A percentile compares a stretch with the other conserved stretches of the same genome.
Conservation (phyloP, 805 yeast genomes). For the Hanseniaspora guilliermondii region DNA sequence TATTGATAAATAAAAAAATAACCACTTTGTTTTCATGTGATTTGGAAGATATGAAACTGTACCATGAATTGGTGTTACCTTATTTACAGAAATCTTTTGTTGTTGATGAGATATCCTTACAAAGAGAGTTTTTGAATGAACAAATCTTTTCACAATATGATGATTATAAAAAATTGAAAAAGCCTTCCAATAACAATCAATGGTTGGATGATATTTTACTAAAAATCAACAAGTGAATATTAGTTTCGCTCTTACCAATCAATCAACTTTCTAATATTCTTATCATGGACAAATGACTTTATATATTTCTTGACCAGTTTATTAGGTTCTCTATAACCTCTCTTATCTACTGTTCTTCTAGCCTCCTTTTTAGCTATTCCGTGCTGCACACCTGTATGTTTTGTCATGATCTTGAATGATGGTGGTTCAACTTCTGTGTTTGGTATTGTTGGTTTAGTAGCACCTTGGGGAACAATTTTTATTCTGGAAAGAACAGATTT, state of each 20-base stretch:
- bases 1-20: not conserved
- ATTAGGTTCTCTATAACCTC: slow-evolving; percentile 12
- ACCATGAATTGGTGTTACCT: not conserved
- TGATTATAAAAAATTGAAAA: not conserved
- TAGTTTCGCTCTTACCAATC: not conserved
- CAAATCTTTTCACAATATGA: not conserved
- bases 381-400: slow-evolving; percentile 9
- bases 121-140: not conserved
- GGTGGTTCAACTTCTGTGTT: slow-evolving; percentile 10
- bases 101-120: not conserved
- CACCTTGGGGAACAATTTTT: slow-evolving; percentile 5
- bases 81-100: not conserved
- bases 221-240: not conserved
- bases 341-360: slow-evolving; percentile 6
- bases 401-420: slow-evolving; percentile 5
- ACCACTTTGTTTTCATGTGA: slow-evolving; percentile 2
- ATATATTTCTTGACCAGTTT: slow-evolving; percentile 3
- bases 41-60: not conserved
- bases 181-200: not conserved
- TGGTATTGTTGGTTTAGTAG: slow-evolving; percentile 1
- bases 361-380: slow-evolving; percentile 8
- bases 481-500: slow-evolving; percentile 2
- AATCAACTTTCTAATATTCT: not conserved
- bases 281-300: slow-evolving; percentile 9
- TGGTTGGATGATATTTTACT: not conserved